Percentiles rank a stretch among this genome's conserved stretches.
Evolutionary conservation across 441 rosid species (phyloP).

Genomic region (Mallotus japonicus): DNA sequence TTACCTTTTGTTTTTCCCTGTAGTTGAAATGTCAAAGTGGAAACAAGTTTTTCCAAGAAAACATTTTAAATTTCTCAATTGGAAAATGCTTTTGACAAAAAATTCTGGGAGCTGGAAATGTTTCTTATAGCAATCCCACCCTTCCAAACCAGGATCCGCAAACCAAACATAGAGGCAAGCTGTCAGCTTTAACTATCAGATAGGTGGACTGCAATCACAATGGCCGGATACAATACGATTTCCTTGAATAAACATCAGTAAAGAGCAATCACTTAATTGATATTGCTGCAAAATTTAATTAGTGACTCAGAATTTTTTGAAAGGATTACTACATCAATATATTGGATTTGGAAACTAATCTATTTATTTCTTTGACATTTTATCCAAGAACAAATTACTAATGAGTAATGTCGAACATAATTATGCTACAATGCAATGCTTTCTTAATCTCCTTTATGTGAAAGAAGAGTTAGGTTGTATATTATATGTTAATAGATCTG

Average conservation of each 20-base stretch:
- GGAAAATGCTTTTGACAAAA: background rate
- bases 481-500: too few species aligned
- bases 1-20: too few species aligned
- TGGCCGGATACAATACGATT: background rate
- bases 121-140: background rate
- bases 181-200: background rate
- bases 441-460: too few species aligned
- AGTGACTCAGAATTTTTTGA: too few species aligned
- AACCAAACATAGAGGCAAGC: background rate
- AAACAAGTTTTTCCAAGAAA: background rate
- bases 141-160: background rate
- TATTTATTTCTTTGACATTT: too few species aligned
- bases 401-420: too few species aligned
- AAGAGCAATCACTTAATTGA: background rate
- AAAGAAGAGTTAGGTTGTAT: too few species aligned
- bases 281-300: background rate
- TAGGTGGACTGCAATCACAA: background rate
- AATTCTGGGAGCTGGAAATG: background rate
- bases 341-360: too few species aligned
- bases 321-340: too few species aligned
- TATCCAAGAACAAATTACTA: too few species aligned
- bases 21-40: too few species aligned
- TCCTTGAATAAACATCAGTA: background rate
- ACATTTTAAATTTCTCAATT: background rate
- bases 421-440: too few species aligned